Base-by-base conservation (phyloP, 116 monocot genomes). In the Papilionanthe hybrid region DNA sequence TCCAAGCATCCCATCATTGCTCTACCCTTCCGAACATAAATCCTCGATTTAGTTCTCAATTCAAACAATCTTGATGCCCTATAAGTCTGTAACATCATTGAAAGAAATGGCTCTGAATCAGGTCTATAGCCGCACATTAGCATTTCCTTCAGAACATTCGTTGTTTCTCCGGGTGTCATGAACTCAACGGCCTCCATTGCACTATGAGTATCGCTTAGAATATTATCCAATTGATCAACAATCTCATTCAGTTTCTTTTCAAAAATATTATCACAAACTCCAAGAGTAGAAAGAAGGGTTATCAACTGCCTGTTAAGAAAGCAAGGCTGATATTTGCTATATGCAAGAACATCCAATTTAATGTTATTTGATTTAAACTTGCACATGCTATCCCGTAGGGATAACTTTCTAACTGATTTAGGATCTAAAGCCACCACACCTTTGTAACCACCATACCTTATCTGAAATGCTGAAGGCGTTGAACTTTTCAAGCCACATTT, bases 1-100 rank as follows among this genome's bases (percentile, higher is more conserved):
- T 96, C 96, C 82, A 96, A 87, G 83, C 96, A 96, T 42, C 96
- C 96, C 84, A 96, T 92, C 94, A 96, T 86, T 58, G 94, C 42
- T 81, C 96, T 88, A 27, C 96, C 96, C 77, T 90, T 79, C 72
- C 82, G 91, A 81, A 93, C 25, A 72, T 90, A 92, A 43, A 93
- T 91, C 78, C 96, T 93, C 25, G 89, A 83, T 78, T 88, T 96
- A 15, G 87, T 92, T 81, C 84, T 89, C 75, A 96, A 81, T 82
- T 96, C 94, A 11, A 87, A 84, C 20, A 96, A 81, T 58, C 85
- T 90, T 47, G 89, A 53, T 37, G 92, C 92, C 82, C 94, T 88
- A 77, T 90, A 91, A 4, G 88, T 84, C 81, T 88, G 87, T 68
- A 96, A 78, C 80, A 92, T 47, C 90, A 92, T 89, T n/a, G 92